A percentile compares a stretch with the other conserved stretches of the same genome.
Conservation (phyloP, 2,329 filamentous ascomycete species). For the Diplodia mutila region DNA sequence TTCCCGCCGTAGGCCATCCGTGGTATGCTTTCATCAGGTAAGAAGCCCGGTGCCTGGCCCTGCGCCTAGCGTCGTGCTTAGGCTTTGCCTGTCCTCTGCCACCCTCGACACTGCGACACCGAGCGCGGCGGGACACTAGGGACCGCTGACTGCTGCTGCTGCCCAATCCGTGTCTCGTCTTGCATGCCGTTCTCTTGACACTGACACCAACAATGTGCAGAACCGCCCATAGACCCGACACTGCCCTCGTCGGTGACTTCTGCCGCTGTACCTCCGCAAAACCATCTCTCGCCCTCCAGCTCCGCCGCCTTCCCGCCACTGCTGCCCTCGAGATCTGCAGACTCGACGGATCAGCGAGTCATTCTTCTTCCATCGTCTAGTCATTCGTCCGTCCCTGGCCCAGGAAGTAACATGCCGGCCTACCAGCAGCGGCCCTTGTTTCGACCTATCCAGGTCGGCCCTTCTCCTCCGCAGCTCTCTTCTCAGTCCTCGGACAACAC, state of each 20-base stretch:
- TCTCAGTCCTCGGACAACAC: constrained; percentile 25
- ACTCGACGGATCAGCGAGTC: constrained; percentile 8
- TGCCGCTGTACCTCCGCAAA: constrained; percentile 6
- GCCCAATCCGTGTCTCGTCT: constrained; percentile 18
- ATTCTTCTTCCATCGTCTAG: constrained; percentile 2
- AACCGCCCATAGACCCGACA: constrained; percentile 16
- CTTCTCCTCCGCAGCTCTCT: constrained; percentile 24
- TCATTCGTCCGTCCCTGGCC: not conserved
- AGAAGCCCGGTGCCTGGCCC: constrained; percentile 22
- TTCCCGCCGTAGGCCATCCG: constrained; percentile 2
- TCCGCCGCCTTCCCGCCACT: constrained; percentile 7
- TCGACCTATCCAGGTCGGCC: constrained; percentile 27
- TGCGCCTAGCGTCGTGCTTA: constrained; percentile 21
- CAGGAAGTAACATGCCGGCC: constrained; percentile 20
- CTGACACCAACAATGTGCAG: constrained; percentile 25
- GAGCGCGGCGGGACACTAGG: constrained; percentile 24
- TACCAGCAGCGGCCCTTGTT: constrained; percentile 26
- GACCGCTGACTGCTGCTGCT: constrained; percentile 23
- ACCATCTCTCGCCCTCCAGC: not conserved
- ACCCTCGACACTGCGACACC: constrained; percentile 2
- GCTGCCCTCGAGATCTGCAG: constrained; percentile 9
- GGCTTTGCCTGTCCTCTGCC: constrained; percentile 6
- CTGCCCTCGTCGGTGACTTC: constrained; percentile 6
- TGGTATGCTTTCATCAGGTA: constrained; percentile 19
- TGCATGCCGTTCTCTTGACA: constrained; percentile 9